phyloP scores from a whole-genome alignment of 2,329 filamentous ascomycete genomes.

The Fonsecaea pedrosoi region DNA sequence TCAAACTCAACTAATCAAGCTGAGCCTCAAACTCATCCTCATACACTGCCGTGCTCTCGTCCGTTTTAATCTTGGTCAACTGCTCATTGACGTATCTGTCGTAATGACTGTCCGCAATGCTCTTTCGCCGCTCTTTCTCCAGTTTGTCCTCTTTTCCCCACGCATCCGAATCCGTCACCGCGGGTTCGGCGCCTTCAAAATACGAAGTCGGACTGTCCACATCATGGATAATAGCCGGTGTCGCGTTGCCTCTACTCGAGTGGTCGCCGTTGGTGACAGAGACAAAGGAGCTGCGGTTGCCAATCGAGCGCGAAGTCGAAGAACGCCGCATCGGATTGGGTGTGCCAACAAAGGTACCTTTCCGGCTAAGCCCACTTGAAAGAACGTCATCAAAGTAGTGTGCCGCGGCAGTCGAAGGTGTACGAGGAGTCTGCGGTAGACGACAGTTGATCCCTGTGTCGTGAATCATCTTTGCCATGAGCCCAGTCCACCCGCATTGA shows the following conservation, averaged over 20 bases:
- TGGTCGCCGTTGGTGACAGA: constrained; percentile 58
- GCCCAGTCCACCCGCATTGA: constrained; percentile 94
- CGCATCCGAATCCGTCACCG: constrained; percentile 27
- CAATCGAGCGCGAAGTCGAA: constrained; percentile 77
- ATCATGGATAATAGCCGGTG: constrained; percentile 39
- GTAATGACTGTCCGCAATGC: constrained; percentile 72
- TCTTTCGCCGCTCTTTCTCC: constrained; percentile 47
- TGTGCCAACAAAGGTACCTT: constrained; percentile 35
- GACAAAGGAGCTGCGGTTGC: constrained; percentile 72
- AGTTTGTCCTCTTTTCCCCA: constrained; percentile 38
- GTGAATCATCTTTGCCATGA: constrained; percentile 96
- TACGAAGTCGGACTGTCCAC: constrained; percentile 55
- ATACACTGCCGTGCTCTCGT: constrained; percentile 55
- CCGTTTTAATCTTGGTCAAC: constrained; percentile 72
- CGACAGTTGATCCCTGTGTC: constrained; percentile 92
- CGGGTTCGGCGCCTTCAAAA: constrained; percentile 17
- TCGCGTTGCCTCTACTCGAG: constrained; percentile 45
- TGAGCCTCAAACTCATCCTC: constrained; percentile 69
- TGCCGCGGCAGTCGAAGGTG: constrained; percentile 79
- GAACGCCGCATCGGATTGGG: constrained; percentile 46
- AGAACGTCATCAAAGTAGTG: constrained; percentile 97
- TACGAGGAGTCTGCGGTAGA: constrained; percentile 89
- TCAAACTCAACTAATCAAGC: constrained; percentile 48
- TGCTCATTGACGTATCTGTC: constrained; percentile 83
- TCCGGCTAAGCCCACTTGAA: constrained; percentile 58